phyloP scores from a whole-genome alignment of 768 basidiomycete species.

The Tricholoma furcatifolium region DNA sequence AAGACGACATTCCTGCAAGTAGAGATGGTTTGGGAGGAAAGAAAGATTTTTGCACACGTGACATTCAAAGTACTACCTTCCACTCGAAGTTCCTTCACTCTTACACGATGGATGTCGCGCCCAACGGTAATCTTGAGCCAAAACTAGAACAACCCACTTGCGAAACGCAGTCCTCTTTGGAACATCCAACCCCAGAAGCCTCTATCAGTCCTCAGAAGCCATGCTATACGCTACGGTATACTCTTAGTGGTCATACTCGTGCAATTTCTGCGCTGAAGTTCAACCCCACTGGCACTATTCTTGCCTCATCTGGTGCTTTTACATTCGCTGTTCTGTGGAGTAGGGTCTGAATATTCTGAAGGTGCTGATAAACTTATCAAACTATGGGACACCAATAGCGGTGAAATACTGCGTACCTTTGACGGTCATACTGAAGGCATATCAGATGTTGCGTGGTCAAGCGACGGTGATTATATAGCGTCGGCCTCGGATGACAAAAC shows the following conservation, averaged over 20 bases:
- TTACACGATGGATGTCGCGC: constrained; percentile 10
- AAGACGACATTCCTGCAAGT: constrained; percentile 49
- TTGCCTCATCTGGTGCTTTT: constrained; percentile 82
- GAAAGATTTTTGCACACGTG: constrained; percentile 30
- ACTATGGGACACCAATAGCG: constrained; percentile 73
- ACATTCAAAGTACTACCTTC: not conserved
- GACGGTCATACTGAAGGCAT: constrained; percentile 80
- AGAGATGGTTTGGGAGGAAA: not conserved
- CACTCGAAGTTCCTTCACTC: too few relatives aligned
- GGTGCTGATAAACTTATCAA: constrained; percentile 84
- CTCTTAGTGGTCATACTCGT: constrained; percentile 79
- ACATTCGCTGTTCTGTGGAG: constrained; percentile 9
- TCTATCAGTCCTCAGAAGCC: constrained; percentile 26
- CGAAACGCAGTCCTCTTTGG: not conserved
- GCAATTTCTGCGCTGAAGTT: constrained; percentile 87
- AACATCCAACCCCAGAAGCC: not conserved
- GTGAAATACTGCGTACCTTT: constrained; percentile 71
- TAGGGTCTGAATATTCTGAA: constrained; percentile 40
- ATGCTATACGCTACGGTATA: constrained; percentile 58
- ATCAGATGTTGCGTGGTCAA: constrained; percentile 89
- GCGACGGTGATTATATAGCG: constrained; percentile 78
- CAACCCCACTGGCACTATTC: constrained; percentile 76
- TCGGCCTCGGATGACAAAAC: constrained; percentile 94
- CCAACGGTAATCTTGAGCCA: not conserved
- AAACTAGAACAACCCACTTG: not conserved